A percentile compares a stretch with the other conserved stretches of the same genome.
Evolutionary conservation across 768 basidiomycete species (phyloP).

Genomic region (Mycena capillaripes): DNA sequence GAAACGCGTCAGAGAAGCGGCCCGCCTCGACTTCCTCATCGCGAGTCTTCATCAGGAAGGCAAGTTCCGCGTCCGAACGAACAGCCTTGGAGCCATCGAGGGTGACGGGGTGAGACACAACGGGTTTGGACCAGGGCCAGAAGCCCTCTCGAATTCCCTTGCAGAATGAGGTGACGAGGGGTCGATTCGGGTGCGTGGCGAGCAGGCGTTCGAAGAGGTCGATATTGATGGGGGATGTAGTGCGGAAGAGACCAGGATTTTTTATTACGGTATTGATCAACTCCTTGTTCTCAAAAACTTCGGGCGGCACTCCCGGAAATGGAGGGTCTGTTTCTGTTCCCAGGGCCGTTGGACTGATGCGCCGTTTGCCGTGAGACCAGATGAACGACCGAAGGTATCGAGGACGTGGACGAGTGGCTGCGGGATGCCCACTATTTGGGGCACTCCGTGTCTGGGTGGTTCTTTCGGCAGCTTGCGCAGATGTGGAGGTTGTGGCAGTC

Average conservation of each 20-base stretch:
- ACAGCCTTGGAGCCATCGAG: constrained; percentile 30
- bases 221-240: constrained; percentile 51
- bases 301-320: constrained; percentile 25
- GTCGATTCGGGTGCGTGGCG: constrained; percentile 48
- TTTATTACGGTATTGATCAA: neutral
- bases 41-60: constrained; percentile 38
- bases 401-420: neutral
- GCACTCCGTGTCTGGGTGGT: neutral
- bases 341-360: neutral
- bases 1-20: constrained; percentile 41
- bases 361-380: neutral
- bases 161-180: constrained; percentile 49
- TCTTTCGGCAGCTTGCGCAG: neutral
- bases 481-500: constrained; percentile 12
- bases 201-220: constrained; percentile 44
- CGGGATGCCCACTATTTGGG: neutral
- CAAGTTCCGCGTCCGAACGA: constrained; percentile 2
- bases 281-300: neutral
- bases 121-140: constrained; percentile 51
- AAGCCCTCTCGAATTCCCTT: constrained; percentile 49
- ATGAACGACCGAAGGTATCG: neutral
- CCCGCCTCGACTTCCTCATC: constrained; percentile 36
- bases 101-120: constrained; percentile 25
- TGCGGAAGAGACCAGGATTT: neutral
- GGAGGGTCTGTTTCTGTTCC: constrained; percentile 2